Percentiles rank a stretch among this genome's conserved stretches.
Conservation (phyloP, 129 eudicot species). For the Lactuca saligna region DNA sequence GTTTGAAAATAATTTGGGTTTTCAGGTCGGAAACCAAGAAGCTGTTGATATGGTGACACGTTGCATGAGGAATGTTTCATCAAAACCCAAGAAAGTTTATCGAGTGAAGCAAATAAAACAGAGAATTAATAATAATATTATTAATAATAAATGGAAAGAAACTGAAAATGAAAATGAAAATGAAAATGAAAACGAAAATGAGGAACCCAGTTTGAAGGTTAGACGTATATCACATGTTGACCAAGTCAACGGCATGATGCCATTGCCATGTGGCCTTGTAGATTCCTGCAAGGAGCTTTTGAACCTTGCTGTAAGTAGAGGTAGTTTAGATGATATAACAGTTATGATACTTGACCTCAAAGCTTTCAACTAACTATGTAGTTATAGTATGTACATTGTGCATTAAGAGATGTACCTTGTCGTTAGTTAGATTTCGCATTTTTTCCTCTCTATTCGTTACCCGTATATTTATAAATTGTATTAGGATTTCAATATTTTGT, state of each 20-base stretch:
- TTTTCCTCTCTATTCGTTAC: not conserved
- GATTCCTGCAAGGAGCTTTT: slow-evolving; percentile 87
- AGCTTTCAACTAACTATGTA: slow-evolving; percentile 37
- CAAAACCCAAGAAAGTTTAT: slow-evolving; percentile 47
- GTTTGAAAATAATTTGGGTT: not conserved
- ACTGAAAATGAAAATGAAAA: slow-evolving; percentile 48
- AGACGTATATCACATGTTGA: slow-evolving; percentile 38
- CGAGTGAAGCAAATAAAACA: slow-evolving; percentile 40
- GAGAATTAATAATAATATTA: slow-evolving; percentile 10
- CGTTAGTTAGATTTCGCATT: not conserved
- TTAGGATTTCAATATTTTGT: not conserved
- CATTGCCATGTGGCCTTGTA: slow-evolving; percentile 40
- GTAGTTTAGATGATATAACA: slow-evolving; percentile 95
- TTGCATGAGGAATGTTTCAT: slow-evolving; percentile 41
- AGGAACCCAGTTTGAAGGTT: slow-evolving; percentile 58
- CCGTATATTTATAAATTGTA: not conserved
- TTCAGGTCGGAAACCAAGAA: slow-evolving; percentile 89
- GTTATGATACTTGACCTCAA: slow-evolving; percentile 81
- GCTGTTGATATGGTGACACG: slow-evolving; percentile 61
- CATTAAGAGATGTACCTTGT: not conserved
- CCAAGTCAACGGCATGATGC: slow-evolving; percentile 29
- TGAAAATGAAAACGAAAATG: slow-evolving; percentile 52
- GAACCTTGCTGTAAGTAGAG: slow-evolving; percentile 77
- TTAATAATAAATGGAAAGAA: slow-evolving; percentile 17
- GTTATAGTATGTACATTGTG: slow-evolving; percentile 22